Conservation (phyloP, 2,329 filamentous ascomycete genomes). For the Arthrobotrys megalospora region DNA sequence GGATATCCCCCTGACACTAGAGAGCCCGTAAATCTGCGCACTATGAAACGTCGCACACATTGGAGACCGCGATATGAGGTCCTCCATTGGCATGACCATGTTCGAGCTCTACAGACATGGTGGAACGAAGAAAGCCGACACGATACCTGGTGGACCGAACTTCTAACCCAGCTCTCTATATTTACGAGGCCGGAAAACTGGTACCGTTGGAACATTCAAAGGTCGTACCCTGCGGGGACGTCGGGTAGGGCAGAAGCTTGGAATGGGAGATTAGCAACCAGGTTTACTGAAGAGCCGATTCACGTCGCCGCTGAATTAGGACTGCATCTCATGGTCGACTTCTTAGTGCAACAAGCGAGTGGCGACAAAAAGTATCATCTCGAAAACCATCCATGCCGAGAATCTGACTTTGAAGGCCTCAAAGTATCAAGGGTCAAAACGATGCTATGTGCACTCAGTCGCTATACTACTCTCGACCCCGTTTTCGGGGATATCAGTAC, state of each 20-base stretch:
- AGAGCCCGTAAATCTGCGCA: not conserved
- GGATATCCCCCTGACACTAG: not conserved
- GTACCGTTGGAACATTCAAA: slow-evolving; percentile 28
- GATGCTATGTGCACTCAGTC: not conserved
- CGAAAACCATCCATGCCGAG: slow-evolving; percentile 9
- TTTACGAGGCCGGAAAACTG: slow-evolving; percentile 47
- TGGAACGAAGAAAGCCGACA: slow-evolving; percentile 39
- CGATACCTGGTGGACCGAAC: slow-evolving; percentile 50
- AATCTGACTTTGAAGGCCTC: slow-evolving; percentile 20
- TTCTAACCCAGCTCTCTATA: slow-evolving; percentile 39
- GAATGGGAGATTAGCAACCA: not conserved
- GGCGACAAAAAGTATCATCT: not conserved
- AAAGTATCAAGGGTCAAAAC: slow-evolving; percentile 14
- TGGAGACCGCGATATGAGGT: slow-evolving; percentile 37
- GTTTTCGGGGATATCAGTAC: not conserved
- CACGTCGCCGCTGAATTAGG: slow-evolving; percentile 33
- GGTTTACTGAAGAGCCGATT: not conserved
- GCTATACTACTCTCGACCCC: too few relatives aligned
- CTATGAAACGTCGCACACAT: not conserved
- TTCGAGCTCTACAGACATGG: slow-evolving; percentile 45
- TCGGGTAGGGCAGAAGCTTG: not conserved
- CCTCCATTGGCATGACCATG: slow-evolving; percentile 45
- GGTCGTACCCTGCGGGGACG: too few relatives aligned
- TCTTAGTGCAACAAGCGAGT: slow-evolving; percentile 3
- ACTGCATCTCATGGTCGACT: slow-evolving; percentile 31